Evolutionary conservation across 2,329 filamentous ascomycete species (phyloP).

Genomic region (Nakataea oryzae): DNA sequence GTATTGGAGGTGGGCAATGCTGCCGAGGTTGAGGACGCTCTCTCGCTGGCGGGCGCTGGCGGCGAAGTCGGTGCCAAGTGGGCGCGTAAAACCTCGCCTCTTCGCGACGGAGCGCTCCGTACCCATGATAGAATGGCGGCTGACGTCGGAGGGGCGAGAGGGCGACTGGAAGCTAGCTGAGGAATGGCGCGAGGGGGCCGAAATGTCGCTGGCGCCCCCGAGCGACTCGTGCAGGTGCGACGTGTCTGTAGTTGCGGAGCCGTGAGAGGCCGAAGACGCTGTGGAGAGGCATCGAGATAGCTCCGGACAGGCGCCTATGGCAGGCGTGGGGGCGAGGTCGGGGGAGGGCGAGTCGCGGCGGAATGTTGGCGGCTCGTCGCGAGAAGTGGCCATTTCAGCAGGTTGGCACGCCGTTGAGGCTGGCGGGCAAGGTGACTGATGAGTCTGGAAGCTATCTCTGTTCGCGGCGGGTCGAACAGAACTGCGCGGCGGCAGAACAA

Average conservation of each 20-base stretch:
- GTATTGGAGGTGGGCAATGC: slow-evolving; percentile 94
- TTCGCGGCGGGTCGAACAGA: background rate
- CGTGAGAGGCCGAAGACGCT: slow-evolving; percentile 47
- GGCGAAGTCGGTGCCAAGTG: slow-evolving; percentile 80
- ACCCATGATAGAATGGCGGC: slow-evolving; percentile 6
- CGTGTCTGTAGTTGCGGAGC: slow-evolving; percentile 36
- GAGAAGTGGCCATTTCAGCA: slow-evolving; percentile 23
- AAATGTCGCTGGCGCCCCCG: slow-evolving; percentile 35
- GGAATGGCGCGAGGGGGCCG: slow-evolving; percentile 51
- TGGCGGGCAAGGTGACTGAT: background rate
- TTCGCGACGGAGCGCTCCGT: slow-evolving; percentile 24
- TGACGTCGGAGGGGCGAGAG: slow-evolving; percentile 31
- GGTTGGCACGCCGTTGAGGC: background rate
- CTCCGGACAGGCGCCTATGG: slow-evolving; percentile 39
- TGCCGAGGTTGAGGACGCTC: slow-evolving; percentile 91
- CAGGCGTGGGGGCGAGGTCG: slow-evolving; percentile 49
- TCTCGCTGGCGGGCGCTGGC: slow-evolving; percentile 83
- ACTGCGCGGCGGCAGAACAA: too few species aligned
- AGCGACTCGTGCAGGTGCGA: slow-evolving; percentile 40
- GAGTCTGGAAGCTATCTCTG: background rate
- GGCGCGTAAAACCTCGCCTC: slow-evolving; percentile 76
- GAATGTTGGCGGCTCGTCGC: slow-evolving; percentile 21
- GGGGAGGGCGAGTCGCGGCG: slow-evolving; percentile 55
- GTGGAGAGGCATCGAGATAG: slow-evolving; percentile 56
- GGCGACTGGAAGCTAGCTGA: slow-evolving; percentile 43